These are phyloP conservation scores for Neoascochyta sp. DNA, from an alignment of 2,329 filamentous ascomycete species.

Conservation along the genomic window DNA sequence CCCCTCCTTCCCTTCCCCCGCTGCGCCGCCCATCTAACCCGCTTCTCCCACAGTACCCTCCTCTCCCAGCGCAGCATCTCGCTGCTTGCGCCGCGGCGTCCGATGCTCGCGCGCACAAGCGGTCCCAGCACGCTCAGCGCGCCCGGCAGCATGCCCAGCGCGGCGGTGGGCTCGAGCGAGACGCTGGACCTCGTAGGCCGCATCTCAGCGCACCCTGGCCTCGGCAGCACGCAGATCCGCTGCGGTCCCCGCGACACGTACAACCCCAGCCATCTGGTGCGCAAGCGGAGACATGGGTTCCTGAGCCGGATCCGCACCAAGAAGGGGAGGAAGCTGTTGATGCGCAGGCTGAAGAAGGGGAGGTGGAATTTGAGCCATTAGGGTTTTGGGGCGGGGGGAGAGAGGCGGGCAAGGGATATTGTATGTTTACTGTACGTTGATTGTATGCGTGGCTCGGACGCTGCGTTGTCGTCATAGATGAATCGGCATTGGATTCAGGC, in stretches of 20 bases:
- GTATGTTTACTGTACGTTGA: conserved; percentile 13
- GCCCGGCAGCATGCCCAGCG: conserved; percentile 14
- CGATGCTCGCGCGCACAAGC: conserved; percentile 20
- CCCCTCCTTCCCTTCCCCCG: neutral
- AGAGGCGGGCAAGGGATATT: conserved; percentile 1
- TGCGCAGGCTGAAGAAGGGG: conserved; percentile 53
- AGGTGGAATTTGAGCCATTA: conserved; percentile 42
- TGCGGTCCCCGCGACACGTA: conserved; percentile 54
- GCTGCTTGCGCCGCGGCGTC: conserved; percentile 25
- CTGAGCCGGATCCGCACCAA: conserved; percentile 51
- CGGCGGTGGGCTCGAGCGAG: conserved; percentile 11
- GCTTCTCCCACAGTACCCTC: conserved; percentile 5
- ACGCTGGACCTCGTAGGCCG: conserved; percentile 36
- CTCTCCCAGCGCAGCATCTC: conserved; percentile 19
- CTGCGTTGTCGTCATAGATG: no score
- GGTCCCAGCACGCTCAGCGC: conserved; percentile 13
- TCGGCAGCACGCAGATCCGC: conserved; percentile 42
- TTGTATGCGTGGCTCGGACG: conserved; percentile 6
- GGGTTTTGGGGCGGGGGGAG: neutral
- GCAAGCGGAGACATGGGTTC: conserved; percentile 62
- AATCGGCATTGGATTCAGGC: no score
- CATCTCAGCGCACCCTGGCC: conserved; percentile 36
- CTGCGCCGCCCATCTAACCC: neutral
- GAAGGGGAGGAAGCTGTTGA: conserved; percentile 53
- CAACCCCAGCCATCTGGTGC: conserved; percentile 56